Conservation (phyloP, 2,329 filamentous ascomycete genomes). For the Cytospora schulzeri region DNA sequence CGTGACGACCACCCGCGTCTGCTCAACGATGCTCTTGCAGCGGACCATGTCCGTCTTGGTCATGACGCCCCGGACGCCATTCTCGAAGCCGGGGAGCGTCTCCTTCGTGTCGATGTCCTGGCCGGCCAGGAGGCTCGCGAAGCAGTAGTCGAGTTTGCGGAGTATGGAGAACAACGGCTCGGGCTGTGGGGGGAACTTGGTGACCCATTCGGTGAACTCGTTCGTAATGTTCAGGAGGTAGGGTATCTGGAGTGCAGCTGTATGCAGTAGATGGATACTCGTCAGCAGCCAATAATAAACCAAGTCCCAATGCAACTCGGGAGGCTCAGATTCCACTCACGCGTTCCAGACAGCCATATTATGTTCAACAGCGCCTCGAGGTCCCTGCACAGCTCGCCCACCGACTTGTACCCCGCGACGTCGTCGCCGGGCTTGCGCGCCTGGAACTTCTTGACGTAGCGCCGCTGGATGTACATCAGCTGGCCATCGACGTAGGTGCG, state of each 20-base stretch:
- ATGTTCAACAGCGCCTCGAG: conserved; percentile 76
- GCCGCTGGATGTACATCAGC: conserved; percentile 56
- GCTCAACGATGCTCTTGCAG: conserved; percentile 78
- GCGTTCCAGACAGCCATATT: conserved; percentile 84
- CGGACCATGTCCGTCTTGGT: conserved; percentile 84
- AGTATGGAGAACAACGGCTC: conserved; percentile 71
- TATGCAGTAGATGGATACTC: background rate
- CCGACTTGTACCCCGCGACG: conserved; percentile 57
- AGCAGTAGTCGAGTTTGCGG: conserved; percentile 80
- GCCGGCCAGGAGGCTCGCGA: conserved; percentile 73
- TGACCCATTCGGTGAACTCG: conserved; percentile 70
- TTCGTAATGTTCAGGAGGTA: conserved; percentile 79
- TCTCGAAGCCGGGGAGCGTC: conserved; percentile 70
- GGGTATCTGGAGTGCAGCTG: conserved; percentile 78
- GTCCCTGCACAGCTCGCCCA: conserved; percentile 73
- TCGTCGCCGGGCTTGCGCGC: conserved; percentile 48
- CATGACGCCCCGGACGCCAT: conserved; percentile 64
- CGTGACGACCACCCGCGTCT: conserved; percentile 70
- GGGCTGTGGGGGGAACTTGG: conserved; percentile 70
- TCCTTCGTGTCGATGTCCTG: conserved; percentile 67
- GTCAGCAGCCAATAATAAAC: background rate
- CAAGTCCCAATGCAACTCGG: too few species aligned
- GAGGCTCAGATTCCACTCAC: conserved; percentile 52
- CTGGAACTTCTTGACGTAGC: conserved; percentile 63
- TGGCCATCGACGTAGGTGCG: conserved; percentile 59